Evolutionary conservation across 495 filamentous ascomycete species (phyloP).

Genomic region (Mycothermus thermophilus): DNA sequence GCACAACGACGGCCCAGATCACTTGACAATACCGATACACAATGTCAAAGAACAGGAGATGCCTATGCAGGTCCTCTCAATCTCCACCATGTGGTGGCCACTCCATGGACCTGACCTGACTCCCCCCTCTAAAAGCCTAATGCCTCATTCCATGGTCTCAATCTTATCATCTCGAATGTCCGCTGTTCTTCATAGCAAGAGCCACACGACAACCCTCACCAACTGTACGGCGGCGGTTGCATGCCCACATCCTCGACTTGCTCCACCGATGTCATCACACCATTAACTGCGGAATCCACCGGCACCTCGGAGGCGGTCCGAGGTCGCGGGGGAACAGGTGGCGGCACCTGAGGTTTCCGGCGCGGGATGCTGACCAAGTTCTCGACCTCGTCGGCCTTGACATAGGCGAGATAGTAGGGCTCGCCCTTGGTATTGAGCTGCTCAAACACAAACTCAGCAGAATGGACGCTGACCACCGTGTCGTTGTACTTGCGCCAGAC

Average conservation of each 20-base stretch:
- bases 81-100: no score
- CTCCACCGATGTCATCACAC: not conserved
- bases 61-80: no score
- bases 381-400: slow-evolving; percentile 47
- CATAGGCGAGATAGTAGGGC: slow-evolving; percentile 82
- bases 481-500: slow-evolving; percentile 96
- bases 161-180: no score
- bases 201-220: no score
- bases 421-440: slow-evolving; percentile 49
- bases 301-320: not conserved
- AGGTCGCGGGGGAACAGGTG: slow-evolving; percentile 1
- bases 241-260: slow-evolving; percentile 2
- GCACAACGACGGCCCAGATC: no score
- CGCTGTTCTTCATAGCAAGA: no score
- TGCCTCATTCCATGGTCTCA: no score
- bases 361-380: slow-evolving; percentile 43
- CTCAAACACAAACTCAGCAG: slow-evolving; percentile 49
- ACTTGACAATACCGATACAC: no score
- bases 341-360: slow-evolving; percentile 3
- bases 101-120: no score
- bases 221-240: not conserved
- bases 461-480: slow-evolving; percentile 52
- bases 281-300: slow-evolving; percentile 1
- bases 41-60: no score
- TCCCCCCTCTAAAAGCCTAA: no score